Conservation (phyloP, 2,329 filamentous ascomycete genomes). For the Aspergillus ibericus region DNA sequence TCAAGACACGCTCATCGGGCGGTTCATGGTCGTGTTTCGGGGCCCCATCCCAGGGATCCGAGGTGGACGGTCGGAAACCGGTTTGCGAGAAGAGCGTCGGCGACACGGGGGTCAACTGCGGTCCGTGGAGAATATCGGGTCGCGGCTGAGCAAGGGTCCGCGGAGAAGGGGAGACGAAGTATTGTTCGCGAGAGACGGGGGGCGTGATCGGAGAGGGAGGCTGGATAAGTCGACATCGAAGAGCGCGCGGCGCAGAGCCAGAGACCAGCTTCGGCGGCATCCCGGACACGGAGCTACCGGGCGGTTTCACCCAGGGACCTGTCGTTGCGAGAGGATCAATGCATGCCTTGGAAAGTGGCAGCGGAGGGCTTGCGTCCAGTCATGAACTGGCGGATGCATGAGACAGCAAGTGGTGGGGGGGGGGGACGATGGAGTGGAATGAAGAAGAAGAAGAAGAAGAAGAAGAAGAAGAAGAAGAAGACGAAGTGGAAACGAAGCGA, state of each 20-base stretch:
- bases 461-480: neutral
- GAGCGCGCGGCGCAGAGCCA: conserved; percentile 2
- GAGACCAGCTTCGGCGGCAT: conserved; percentile 14
- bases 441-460: neutral
- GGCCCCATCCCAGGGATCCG: conserved; percentile 22
- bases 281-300: conserved; percentile 1
- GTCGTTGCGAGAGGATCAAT: neutral
- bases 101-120: conserved; percentile 32
- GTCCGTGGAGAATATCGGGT: conserved; percentile 36
- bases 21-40: conserved; percentile 46
- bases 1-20: conserved; percentile 60
- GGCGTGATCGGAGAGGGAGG: conserved; percentile 5
- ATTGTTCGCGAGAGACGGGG: conserved; percentile 16
- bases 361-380: neutral
- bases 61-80: conserved; percentile 19
- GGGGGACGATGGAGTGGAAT: neutral
- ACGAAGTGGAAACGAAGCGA: neutral
- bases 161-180: conserved; percentile 29
- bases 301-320: neutral
- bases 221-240: conserved; percentile 12
- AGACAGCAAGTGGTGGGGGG: neutral
- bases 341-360: neutral
- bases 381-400: neutral
- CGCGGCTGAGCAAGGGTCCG: conserved; percentile 38
- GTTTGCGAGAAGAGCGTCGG: conserved; percentile 28